phyloP scores from a whole-genome alignment of 441 rosid genomes.

The Geranium incanum region DNA sequence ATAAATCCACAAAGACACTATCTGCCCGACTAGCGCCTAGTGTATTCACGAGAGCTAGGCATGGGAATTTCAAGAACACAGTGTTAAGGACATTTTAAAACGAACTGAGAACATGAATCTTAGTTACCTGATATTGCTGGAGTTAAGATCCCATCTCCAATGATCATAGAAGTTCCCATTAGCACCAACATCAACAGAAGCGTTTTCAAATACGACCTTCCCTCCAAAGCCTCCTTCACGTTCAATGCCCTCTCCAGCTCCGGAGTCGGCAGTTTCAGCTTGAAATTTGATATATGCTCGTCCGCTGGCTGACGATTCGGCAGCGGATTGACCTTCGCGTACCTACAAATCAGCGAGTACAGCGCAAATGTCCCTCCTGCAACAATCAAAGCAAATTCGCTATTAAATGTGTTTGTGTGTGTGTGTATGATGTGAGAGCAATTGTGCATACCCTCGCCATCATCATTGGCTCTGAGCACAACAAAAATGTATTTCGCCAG shows the following conservation, averaged over 20 bases:
- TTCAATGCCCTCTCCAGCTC: constrained; percentile 75
- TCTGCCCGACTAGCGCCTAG: no score
- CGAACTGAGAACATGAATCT: neutral
- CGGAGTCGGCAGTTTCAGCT: constrained; percentile 89
- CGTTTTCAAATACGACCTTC: constrained; percentile 60
- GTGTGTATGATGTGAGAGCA: neutral
- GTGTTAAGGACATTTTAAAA: no score
- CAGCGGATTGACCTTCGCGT: constrained; percentile 76
- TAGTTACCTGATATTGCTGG: constrained; percentile 85
- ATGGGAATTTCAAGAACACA: no score
- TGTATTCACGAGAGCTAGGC: no score
- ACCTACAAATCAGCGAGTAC: constrained; percentile 77
- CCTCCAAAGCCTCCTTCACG: constrained; percentile 71
- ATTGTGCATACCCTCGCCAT: constrained; percentile 64
- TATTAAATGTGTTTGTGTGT: neutral
- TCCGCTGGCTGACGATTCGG: constrained; percentile 93
- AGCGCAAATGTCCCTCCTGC: constrained; percentile 96
- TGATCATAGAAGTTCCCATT: constrained; percentile 95
- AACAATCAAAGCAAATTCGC: constrained; percentile 23
- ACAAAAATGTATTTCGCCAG: constrained; percentile 81
- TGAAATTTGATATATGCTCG: constrained; percentile 79
- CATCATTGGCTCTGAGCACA: constrained; percentile 93
- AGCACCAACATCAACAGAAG: constrained; percentile 68
- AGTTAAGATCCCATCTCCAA: constrained; percentile 92
- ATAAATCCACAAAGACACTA: no score